phyloP scores from a whole-genome alignment of 2,329 filamentous ascomycete species.

The Plectosphaerella sp. region DNA sequence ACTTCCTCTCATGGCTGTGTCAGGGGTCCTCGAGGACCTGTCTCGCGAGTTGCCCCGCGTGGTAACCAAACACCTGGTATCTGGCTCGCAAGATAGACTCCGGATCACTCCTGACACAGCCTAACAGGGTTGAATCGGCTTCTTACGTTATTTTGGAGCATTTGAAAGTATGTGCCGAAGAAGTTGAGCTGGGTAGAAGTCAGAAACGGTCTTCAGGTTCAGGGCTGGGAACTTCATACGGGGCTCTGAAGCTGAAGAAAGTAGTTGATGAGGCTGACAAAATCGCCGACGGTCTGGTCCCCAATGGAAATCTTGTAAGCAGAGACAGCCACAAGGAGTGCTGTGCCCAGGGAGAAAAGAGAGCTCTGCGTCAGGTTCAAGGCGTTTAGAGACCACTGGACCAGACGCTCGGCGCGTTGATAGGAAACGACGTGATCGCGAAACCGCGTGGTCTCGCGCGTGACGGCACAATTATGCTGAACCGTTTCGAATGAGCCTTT shows the following conservation, averaged over 20 bases:
- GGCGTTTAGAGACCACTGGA: slow-evolving; percentile 50
- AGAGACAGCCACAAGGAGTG: slow-evolving; percentile 56
- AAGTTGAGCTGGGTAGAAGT: slow-evolving; percentile 41
- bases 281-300: slow-evolving; percentile 48
- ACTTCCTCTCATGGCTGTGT: too few relatives aligned
- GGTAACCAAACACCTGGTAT: too few relatives aligned
- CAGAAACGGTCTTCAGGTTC: too few relatives aligned
- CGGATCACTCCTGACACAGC: too few relatives aligned
- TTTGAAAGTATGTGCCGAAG: slow-evolving; percentile 46
- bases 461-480: slow-evolving; percentile 60
- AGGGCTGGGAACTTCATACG: too few relatives aligned
- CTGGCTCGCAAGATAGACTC: too few relatives aligned
- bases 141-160: slow-evolving; percentile 34
- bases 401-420: slow-evolving; percentile 52
- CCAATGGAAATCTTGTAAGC: slow-evolving; percentile 57
- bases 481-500: slow-evolving; percentile 47
- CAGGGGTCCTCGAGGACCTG: too few relatives aligned
- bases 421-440: slow-evolving; percentile 50
- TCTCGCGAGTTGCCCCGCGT: too few relatives aligned
- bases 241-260: slow-evolving; percentile 58
- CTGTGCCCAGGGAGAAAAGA: slow-evolving; percentile 57
- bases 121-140: too few relatives aligned
- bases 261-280: slow-evolving; percentile 53
- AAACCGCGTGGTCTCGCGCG: slow-evolving; percentile 54
- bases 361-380: slow-evolving; percentile 60